Percentiles rank a stretch among this genome's conserved stretches.
Conservation (phyloP, 768 basidiomycete species). For the Trametes sanguinea region DNA sequence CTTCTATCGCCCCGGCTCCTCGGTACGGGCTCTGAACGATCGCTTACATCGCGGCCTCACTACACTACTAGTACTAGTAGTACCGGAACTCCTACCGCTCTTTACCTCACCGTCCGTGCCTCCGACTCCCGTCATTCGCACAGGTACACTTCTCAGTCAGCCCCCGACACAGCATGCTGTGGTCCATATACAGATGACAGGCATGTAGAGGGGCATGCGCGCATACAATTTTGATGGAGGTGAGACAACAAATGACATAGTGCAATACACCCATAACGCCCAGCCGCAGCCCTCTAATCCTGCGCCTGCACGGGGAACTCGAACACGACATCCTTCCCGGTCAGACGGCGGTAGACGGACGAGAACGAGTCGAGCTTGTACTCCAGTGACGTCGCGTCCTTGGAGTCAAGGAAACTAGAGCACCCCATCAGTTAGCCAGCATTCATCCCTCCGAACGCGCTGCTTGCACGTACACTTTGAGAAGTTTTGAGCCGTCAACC, state of each 20-base stretch:
- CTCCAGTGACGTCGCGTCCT: slow-evolving; percentile 97
- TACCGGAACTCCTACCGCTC: neutral
- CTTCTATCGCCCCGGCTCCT: slow-evolving; percentile 16
- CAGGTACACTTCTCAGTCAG: neutral
- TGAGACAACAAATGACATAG: slow-evolving; percentile 36
- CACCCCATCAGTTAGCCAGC: slow-evolving; percentile 11
- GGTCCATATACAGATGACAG: slow-evolving; percentile 18
- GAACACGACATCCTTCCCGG: slow-evolving; percentile 95
- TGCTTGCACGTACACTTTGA: slow-evolving; percentile 85
- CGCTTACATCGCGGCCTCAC: neutral
- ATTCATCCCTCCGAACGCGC: slow-evolving; percentile 1
- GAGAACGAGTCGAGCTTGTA: slow-evolving; percentile 99
- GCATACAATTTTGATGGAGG: slow-evolving; percentile 39
- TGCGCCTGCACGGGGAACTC: slow-evolving; percentile 83
- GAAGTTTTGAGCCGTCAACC: slow-evolving; percentile 91
- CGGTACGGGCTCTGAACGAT: slow-evolving; percentile 14
- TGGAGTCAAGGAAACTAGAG: slow-evolving; percentile 90
- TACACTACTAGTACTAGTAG: neutral
- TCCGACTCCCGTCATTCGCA: neutral
- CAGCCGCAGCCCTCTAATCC: slow-evolving; percentile 53
- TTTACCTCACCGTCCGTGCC: neutral
- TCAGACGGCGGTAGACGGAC: slow-evolving; percentile 91
- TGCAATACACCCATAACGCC: slow-evolving; percentile 33
- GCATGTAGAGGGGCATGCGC: slow-evolving; percentile 34
- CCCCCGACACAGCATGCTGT: neutral